These are phyloP conservation scores for Porphyridium purpureum DNA, from an alignment of 23 red algal genomes.

Conservation along the genomic window DNA sequence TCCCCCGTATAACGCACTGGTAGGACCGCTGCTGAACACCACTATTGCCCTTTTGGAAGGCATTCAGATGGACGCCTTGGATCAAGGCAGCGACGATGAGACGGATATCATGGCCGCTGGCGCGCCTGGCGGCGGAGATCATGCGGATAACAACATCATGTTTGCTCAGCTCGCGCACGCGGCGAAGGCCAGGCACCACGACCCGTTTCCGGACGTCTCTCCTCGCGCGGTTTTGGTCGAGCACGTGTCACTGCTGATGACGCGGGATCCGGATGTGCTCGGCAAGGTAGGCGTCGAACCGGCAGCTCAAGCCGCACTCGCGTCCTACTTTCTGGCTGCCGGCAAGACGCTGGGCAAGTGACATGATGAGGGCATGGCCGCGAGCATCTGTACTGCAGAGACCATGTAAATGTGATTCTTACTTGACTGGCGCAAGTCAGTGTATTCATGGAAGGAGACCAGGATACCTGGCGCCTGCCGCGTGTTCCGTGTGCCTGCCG, in stretches of 20 bases:
- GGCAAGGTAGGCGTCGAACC: not conserved
- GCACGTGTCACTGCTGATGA: not conserved
- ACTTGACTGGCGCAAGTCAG: too few relatives aligned
- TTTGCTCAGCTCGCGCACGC: constrained; percentile 3
- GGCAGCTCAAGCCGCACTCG: not conserved
- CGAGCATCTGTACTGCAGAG: too few relatives aligned
- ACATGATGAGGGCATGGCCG: not conserved
- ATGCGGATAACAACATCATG: not conserved
- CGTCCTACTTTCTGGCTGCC: not conserved
- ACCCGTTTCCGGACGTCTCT: not conserved
- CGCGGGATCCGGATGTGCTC: not conserved
- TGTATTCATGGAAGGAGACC: too few relatives aligned
- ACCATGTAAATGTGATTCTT: too few relatives aligned
- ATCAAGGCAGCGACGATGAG: not conserved
- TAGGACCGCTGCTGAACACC: not conserved
- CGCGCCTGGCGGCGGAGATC: not conserved
- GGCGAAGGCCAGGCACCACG: not conserved
- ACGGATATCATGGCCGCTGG: not conserved
- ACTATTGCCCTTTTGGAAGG: not conserved
- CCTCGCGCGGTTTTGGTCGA: not conserved
- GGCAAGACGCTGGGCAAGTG: not conserved
- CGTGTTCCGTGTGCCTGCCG: too few relatives aligned
- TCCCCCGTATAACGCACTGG: not conserved
- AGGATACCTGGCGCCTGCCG: too few relatives aligned
- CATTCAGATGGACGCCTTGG: not conserved